Base-by-base conservation (phyloP, 1,284 basidiomycete species). In the Cryptococcus hybrid region DNA sequence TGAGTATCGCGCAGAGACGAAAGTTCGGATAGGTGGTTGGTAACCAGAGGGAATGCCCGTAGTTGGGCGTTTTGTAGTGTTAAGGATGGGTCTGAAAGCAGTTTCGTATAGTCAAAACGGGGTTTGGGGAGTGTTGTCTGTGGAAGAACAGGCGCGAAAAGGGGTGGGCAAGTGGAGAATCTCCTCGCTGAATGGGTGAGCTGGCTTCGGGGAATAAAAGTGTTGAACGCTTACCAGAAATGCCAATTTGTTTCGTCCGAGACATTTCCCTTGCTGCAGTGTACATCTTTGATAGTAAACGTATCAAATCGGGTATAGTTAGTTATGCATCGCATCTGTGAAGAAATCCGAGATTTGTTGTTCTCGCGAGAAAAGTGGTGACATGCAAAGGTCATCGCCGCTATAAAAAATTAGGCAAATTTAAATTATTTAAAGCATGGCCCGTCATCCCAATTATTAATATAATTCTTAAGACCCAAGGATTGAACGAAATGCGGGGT, bases 21-120 rank as follows among this genome's bases (percentile, higher is more conserved):
- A 13, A 77, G 64, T 43, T 69, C 66, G 38, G 64, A 60, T 3
- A 77, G 66, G 52, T 71, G 70, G 45, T 70, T 63, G 7, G 60
- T 58, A 7, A 66, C 59, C 2, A 75, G 52, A 4, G 62, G 68
- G 0, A 70, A 57, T 7, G 57, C 61, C 11, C 77, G 70, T 7
- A 64, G 55, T 7, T 64, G 45, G 34, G 71, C 67, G 55, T 78
- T 78, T 7, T 59, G 50, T 5, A 66, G 65, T 0, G 71, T 74
- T 8, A 57, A 49, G 11, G 57, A 56, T 2, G 69, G 68, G 46
- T 67, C 51, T 51, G 67, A 54, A 3, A 74, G 67, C 5, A 77
- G 61, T 13, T 56, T 57, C n/a, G 58, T 57, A 52, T 90, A 92
- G 78, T 93, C 86, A 7, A 92, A 80, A 15, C 88, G 84, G 9